Evolutionary conservation across 225 moss, liverwort and hornwort species (phyloP), one percentile per base, ranked within the genome.

Genomic region (Polytrichum commune): DNA sequence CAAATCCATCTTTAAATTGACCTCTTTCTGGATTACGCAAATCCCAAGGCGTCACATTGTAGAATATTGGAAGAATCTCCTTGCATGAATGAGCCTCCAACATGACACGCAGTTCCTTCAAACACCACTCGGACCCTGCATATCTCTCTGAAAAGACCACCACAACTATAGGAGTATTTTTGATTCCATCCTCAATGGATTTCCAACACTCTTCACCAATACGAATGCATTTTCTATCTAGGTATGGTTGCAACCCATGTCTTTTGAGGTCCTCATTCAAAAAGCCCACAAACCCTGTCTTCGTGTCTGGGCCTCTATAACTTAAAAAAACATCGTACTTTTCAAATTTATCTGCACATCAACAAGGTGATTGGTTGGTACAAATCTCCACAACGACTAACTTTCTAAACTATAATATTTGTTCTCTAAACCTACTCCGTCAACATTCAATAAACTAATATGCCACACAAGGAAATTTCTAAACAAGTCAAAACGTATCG

Each of bases 51-150:
- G 29, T 65, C 3, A 35, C 65, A 35, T 65, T 65, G 33, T 19
- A 30, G 33, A 65, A 65, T 29, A 65, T 65, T 18, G 65, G 65
- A 0, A 65, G 16, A 9, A 65, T 7, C 5, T 19, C n/a, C 20
- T 1, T 6, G 9, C 20, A 58, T 65, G 65, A 19, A 29, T 19
- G 19, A 32, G 18, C n/a, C 29, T 65, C 29, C 29, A 65, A 65
- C 65, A 65, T 65, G 33, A 30, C 65, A 20, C 35, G 33, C 8
- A 65, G 19, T 30, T 65, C 65, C 29, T 32, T 65, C 65, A 65
- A 65, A 30, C 65, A 65, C 65, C 65, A 65, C 18, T 29, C 19
- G 0, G 33, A 65, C 32, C 6, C 29, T 29, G 33, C 65, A 30
- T 65, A 65, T 19, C 32, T 26, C 29, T n/a, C 8, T 1, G 65